Conservation (phyloP, 177 flowering plant species). For the Vitis hybrid region DNA sequence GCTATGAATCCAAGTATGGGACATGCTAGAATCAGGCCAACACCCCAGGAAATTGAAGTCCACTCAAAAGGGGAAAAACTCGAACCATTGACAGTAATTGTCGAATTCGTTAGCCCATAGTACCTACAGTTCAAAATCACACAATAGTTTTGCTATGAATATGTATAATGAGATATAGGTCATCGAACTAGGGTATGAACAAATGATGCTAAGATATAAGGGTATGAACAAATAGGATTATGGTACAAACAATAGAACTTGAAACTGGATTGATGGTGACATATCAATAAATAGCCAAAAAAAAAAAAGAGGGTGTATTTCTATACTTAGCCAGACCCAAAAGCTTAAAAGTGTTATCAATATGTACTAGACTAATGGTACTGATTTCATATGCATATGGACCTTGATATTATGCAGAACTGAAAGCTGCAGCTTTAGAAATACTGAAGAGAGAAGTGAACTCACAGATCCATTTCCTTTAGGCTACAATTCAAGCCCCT, state of each 20-base stretch:
- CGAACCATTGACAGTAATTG: slow-evolving; percentile 16
- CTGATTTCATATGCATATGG: too few species aligned
- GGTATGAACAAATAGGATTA: background rate
- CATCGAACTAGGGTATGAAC: background rate
- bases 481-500: slow-evolving; percentile 27
- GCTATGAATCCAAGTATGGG: slow-evolving; percentile 43
- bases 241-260: background rate
- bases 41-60: slow-evolving; percentile 59
- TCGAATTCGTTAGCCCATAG: slow-evolving; percentile 25
- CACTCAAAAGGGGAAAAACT: slow-evolving; percentile 50
- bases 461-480: slow-evolving; percentile 49
- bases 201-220: background rate
- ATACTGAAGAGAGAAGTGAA: background rate
- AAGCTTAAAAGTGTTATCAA: too few species aligned
- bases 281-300: too few species aligned
- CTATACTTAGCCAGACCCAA: too few species aligned
- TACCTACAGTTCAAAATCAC: slow-evolving; percentile 35
- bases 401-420: too few species aligned
- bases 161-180: background rate
- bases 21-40: slow-evolving; percentile 41
- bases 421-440: too few species aligned
- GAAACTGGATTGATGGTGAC: too few species aligned
- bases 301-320: too few species aligned
- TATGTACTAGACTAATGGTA: too few species aligned
- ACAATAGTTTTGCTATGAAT: too few species aligned